Base-by-base conservation (phyloP, 306 rosid genomes). In the Acacia confusa region DNA sequence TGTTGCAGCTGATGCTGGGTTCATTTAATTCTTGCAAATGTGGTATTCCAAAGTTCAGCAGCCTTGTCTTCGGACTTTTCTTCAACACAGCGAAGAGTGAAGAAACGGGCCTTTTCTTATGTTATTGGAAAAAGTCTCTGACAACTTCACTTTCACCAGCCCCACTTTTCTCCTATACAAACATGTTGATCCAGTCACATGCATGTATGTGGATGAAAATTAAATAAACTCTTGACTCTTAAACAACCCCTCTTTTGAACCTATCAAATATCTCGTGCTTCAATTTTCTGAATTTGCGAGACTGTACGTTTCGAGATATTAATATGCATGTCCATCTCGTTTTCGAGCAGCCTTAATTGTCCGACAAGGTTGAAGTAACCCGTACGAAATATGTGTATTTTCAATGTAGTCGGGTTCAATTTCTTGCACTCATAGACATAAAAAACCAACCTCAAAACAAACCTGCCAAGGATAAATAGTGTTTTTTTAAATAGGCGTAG, bases 291-390 rank as follows among this genome's bases (percentile, higher is more conserved):
- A 69, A 69, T 52, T 74, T 38, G 67, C 12, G 48, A 15, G 67
- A 3, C 19, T 61, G 19, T 36, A 36, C 40, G 40, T 25, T 60
- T 40, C 43, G 12, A 43, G 80, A 44, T 10, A 65, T 32, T 15
- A 65, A 38, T 38, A 1, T 17, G 19, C 41, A 11, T 7, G 38
- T 22, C 43, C 45, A 28, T 48, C 17, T 24, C 28, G 36, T 9
- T 36, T 15, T 67, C 43, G n/a, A 53, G 69, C 69, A 25, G 82
- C 52, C 75, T 34, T 50, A 40, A 32, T 69, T 40, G 20, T 74
- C 80, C 66, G 82, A 78, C 83, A 78, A 40, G 25, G 58, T 27
- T 25, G 85, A 88, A 88, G 88, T 81, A 75, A 78, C 84, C 87
- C 84, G 16, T 50, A 83, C 81, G 87, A 36, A 74, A 53, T 68